A percentile compares a stretch with the other conserved stretches of the same genome.
These are phyloP conservation scores for Harrya chromipes DNA, from an alignment of 768 basidiomycete genomes.

Conservation along the genomic window DNA sequence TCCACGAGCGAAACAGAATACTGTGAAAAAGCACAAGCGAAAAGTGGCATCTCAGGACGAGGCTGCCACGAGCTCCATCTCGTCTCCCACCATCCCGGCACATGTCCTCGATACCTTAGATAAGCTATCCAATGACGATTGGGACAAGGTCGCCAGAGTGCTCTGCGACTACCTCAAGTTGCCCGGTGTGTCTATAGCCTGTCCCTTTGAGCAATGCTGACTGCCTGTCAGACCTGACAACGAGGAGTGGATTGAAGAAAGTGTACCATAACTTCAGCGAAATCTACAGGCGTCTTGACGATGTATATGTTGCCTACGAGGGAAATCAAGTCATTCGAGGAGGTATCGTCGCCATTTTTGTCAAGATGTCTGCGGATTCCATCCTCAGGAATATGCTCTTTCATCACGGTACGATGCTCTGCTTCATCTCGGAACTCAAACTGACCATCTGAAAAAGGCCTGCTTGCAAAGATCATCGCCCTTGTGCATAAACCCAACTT, in stretches of 20 bases:
- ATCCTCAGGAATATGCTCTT: conserved; percentile 58
- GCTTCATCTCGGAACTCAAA: not conserved
- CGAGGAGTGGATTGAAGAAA: conserved; percentile 61
- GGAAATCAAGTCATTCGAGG: conserved; percentile 45
- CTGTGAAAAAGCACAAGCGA: conserved; percentile 15
- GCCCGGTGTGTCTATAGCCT: conserved; percentile 41
- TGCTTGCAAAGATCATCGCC: conserved; percentile 50
- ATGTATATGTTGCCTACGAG: conserved; percentile 39
- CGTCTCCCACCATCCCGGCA: not conserved
- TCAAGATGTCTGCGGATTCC: conserved; percentile 57
- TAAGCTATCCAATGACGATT: conserved; percentile 35
- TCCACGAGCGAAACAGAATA: conserved; percentile 21
- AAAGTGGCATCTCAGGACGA: conserved; percentile 1
- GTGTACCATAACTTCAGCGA: conserved; percentile 53
- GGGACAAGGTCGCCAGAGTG: conserved; percentile 43
- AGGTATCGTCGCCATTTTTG: conserved; percentile 56
- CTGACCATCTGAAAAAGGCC: conserved; percentile 34
- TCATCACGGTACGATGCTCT: conserved; percentile 37
- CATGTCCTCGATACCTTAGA: conserved; percentile 2
- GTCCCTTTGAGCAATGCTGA: not conserved
- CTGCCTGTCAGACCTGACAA: not conserved
- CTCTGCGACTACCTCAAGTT: conserved; percentile 49
- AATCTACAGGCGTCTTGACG: conserved; percentile 47
- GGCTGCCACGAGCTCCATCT: not conserved
- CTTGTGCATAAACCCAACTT: conserved; percentile 44